Percentiles rank a stretch among this genome's conserved stretches.
Conservation (phyloP, 2,329 filamentous ascomycete species). For the Sarocladiaceae sp. region DNA sequence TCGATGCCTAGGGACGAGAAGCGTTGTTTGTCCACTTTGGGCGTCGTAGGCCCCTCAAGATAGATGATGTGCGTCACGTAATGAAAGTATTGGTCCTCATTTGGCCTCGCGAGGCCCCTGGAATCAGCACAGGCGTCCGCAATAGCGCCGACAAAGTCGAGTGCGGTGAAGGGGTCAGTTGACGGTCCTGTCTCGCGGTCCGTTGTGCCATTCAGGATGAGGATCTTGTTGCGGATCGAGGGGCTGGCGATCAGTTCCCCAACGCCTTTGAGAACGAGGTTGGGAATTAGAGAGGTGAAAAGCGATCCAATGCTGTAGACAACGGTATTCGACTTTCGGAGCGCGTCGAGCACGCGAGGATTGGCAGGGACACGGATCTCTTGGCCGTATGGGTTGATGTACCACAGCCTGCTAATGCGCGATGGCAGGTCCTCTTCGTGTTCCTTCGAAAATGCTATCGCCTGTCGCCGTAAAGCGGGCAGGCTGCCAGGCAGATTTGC, state of each 20-base stretch:
- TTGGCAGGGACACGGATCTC: constrained; percentile 85
- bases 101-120: constrained; percentile 37
- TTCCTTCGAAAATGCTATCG: constrained; percentile 75
- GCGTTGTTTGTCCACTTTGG: constrained; percentile 60
- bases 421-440: constrained; percentile 69
- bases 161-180: constrained; percentile 57
- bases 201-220: constrained; percentile 76
- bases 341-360: constrained; percentile 65
- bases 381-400: constrained; percentile 98
- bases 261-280: constrained; percentile 67
- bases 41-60: constrained; percentile 64
- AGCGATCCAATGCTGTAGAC: constrained; percentile 93
- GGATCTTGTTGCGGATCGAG: constrained; percentile 59
- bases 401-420: constrained; percentile 80
- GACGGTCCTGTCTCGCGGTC: constrained; percentile 83
- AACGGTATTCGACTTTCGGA: constrained; percentile 59
- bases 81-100: constrained; percentile 44
- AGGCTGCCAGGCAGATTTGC: constrained; percentile 77
- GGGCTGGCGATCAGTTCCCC: constrained; percentile 49
- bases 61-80: constrained; percentile 86
- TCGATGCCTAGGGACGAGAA: constrained; percentile 67
- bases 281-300: constrained; percentile 84
- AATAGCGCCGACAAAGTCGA: constrained; percentile 79
- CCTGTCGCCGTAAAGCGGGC: constrained; percentile 70
- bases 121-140: constrained; percentile 67